phyloP scores from a whole-genome alignment of 257 asterid genomes.

The Plantago elongata region DNA sequence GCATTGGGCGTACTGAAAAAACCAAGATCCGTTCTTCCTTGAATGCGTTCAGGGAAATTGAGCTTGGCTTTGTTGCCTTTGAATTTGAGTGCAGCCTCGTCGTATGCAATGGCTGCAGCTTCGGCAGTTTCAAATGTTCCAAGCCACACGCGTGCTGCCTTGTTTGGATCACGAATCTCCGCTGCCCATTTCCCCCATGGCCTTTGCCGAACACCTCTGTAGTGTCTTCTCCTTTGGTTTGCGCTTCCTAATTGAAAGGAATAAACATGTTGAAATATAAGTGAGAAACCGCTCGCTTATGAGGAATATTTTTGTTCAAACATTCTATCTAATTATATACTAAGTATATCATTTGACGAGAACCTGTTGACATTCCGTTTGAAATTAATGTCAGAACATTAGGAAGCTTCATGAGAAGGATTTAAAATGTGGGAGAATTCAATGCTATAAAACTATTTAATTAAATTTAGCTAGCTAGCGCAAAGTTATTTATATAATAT shows the following conservation, averaged over 20 bases:
- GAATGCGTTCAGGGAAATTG: conserved; percentile 84
- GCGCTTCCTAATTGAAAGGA: conserved; percentile 19
- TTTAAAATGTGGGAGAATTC: too few species aligned
- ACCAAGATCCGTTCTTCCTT: conserved; percentile 26
- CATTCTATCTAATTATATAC: not conserved
- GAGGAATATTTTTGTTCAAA: not conserved
- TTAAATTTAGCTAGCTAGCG: too few species aligned
- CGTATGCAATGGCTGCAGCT: conserved; percentile 78
- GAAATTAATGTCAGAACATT: not conserved
- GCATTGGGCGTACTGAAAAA: not conserved
- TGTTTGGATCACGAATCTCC: conserved; percentile 73
- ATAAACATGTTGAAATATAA: not conserved
- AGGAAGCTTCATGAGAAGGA: not conserved
- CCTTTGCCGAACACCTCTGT: conserved; percentile 77
- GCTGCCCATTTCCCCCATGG: conserved; percentile 98
- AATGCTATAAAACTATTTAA: too few species aligned
- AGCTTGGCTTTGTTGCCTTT: conserved; percentile 88
- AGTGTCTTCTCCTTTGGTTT: conserved; percentile 48
- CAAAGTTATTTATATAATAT: too few species aligned
- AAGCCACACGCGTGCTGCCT: conserved; percentile 85
- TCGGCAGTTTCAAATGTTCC: conserved; percentile 76
- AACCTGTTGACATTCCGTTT: not conserved
- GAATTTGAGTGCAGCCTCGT: conserved; percentile 75
- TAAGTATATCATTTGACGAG: not conserved
- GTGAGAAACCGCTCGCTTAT: not conserved